phyloP scores from a whole-genome alignment of 345 rosid genomes.

The Cardiospermum halicacabum region DNA sequence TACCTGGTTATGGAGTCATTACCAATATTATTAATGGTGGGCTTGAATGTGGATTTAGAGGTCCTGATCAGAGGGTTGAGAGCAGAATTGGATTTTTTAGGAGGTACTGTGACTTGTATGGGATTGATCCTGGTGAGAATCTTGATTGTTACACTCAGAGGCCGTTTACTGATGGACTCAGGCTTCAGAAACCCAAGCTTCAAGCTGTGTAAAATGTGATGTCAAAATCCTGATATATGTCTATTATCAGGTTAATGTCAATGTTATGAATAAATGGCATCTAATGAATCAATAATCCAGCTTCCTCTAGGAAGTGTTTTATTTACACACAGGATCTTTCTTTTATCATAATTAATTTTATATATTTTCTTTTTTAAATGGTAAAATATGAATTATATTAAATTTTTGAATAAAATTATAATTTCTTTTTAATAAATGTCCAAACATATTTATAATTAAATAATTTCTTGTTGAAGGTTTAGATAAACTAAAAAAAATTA shows the following conservation, averaged over 20 bases:
- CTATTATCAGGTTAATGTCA: background rate
- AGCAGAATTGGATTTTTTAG: slow-evolving; percentile 57
- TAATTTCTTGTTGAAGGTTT: too few relatives aligned
- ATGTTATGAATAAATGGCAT: background rate
- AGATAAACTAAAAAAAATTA: too few relatives aligned
- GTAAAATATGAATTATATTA: too few relatives aligned
- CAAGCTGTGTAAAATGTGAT: slow-evolving; percentile 22
- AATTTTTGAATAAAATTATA: too few relatives aligned
- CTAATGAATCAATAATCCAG: background rate
- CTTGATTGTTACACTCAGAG: slow-evolving; percentile 55
- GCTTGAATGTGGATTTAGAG: slow-evolving; percentile 48
- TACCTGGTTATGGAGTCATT: slow-evolving; percentile 42
- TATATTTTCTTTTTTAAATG: too few relatives aligned
- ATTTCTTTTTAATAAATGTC: too few relatives aligned
- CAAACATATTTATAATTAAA: too few relatives aligned
- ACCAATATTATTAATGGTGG: slow-evolving; percentile 74
- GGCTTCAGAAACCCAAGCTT: too few relatives aligned
- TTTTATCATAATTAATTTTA: too few relatives aligned
- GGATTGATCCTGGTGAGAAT: slow-evolving; percentile 43
- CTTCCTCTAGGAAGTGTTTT: background rate
- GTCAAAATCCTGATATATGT: background rate
- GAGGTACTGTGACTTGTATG: slow-evolving; percentile 48
- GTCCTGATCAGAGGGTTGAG: slow-evolving; percentile 32
- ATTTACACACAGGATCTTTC: too few relatives aligned
- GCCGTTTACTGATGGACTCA: slow-evolving; percentile 23